A percentile compares a stretch with the other conserved stretches of the same genome.
Evolutionary conservation across 1,284 basidiomycete genomes (phyloP).

Genomic region (Ustilago loliicola): DNA sequence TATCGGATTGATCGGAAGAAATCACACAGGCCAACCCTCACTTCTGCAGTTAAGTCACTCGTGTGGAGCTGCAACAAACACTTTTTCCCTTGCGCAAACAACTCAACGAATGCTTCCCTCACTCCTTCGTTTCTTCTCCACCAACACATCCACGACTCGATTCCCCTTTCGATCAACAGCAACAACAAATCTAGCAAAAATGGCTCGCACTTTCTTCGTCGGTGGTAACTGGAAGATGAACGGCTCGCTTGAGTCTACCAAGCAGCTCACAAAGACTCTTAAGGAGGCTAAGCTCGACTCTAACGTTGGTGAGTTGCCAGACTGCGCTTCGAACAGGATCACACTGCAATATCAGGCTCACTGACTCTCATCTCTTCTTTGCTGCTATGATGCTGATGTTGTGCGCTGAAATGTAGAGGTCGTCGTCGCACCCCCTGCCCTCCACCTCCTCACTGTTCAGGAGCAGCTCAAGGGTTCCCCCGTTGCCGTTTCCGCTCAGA

Average conservation of each 20-base stretch:
- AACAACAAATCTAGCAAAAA: conserved; percentile 21
- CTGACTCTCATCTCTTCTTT: background rate
- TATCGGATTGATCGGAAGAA: conserved; percentile 28
- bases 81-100: conserved; percentile 1
- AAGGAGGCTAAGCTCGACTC: conserved; percentile 63
- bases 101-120: conserved; percentile 9
- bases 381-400: background rate
- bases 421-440: conserved; percentile 66
- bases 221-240: conserved; percentile 71
- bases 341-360: background rate
- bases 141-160: background rate
- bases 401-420: conserved; percentile 50
- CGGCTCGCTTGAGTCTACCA: conserved; percentile 67
- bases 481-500: conserved; percentile 83
- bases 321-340: no score
- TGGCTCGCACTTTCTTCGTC: conserved; percentile 66
- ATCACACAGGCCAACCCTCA: conserved; percentile 13
- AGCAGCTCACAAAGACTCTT: conserved; percentile 64
- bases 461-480: conserved; percentile 53
- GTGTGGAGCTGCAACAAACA: conserved; percentile 12
- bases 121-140: conserved; percentile 7
- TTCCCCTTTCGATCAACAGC: background rate
- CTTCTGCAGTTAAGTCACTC: background rate
- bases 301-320: conserved; percentile 54
- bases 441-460: conserved; percentile 66